Percentiles rank a stretch among this genome's conserved stretches.
These are phyloP conservation scores for Rhizophagus sp. DNA, from an alignment of 192 early-diverging fungal genomes.

Conservation along the genomic window DNA sequence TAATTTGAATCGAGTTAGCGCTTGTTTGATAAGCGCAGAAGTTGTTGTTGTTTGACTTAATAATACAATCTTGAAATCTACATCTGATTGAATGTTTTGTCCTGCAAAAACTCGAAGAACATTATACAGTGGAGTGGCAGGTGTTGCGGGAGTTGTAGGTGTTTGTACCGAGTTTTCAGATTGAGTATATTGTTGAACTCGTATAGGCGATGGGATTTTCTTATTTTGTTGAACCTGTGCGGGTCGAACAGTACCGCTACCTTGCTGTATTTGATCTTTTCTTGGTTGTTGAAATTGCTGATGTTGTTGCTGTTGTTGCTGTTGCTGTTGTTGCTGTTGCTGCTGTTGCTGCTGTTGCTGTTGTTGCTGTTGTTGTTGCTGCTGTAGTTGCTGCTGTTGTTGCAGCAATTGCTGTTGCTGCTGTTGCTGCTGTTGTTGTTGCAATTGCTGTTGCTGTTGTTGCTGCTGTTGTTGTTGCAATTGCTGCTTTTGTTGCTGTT, in stretches of 20 bases:
- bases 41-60: conserved; percentile 47
- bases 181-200: background rate
- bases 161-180: background rate
- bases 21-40: conserved; percentile 49
- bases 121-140: conserved; percentile 27
- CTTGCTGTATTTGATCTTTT: background rate
- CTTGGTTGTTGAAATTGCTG: background rate
- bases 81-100: conserved; percentile 36
- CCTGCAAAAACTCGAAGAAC: conserved; percentile 58
- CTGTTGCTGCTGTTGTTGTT: background rate
- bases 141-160: background rate
- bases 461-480: background rate
- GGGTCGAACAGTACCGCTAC: background rate
- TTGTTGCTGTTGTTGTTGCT: background rate
- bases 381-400: background rate
- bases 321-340: background rate
- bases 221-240: background rate
- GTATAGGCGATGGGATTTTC: background rate
- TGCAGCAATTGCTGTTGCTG: background rate
- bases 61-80: conserved; percentile 53
- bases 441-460: background rate
- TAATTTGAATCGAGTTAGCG: conserved; percentile 55
- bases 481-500: background rate
- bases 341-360: background rate
- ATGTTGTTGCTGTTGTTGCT: background rate